A percentile compares a stretch with the other conserved stretches of the same genome.
Evolutionary conservation across 257 asterid genomes (phyloP).

Genomic region (Eustoma russellianum): DNA sequence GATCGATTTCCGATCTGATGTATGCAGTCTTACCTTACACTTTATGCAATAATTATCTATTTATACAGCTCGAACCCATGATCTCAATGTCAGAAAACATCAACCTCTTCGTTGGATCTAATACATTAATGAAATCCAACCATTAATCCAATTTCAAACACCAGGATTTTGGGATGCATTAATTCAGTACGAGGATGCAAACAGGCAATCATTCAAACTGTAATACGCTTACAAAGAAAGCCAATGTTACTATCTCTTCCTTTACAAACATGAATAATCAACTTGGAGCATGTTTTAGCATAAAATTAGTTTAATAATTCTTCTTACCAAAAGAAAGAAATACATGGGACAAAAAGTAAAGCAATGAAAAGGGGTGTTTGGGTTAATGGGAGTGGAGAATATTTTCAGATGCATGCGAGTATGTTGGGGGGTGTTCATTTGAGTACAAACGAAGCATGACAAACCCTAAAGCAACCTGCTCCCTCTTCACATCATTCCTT

Average conservation of each 20-base stretch:
- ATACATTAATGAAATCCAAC: too few species aligned
- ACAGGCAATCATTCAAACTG: too few species aligned
- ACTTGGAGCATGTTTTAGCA: slow-evolving; percentile 10
- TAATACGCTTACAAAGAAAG: slow-evolving; percentile 11
- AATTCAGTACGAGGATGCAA: too few species aligned
- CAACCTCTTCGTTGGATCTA: too few species aligned
- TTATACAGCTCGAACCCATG: too few species aligned
- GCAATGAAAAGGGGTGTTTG: slow-evolving; percentile 21
- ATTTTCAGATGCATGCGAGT: slow-evolving; percentile 45
- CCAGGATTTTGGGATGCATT: too few species aligned
- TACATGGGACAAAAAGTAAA: slow-evolving; percentile 11
- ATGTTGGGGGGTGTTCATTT: slow-evolving; percentile 20
- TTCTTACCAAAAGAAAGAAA: not conserved
- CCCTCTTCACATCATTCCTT: slow-evolving; percentile 56
- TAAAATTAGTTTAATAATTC: too few species aligned
- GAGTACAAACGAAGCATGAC: slow-evolving; percentile 72
- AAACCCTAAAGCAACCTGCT: slow-evolving; percentile 66
- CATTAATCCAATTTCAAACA: too few species aligned
- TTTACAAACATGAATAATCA: slow-evolving; percentile 15
- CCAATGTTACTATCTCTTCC: slow-evolving; percentile 27
- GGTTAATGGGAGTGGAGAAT: slow-evolving; percentile 26
- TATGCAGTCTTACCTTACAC: too few species aligned
- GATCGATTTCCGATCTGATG: too few species aligned
- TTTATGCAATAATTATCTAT: too few species aligned
- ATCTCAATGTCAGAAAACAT: too few species aligned